phyloP scores from a whole-genome alignment of 2,329 filamentous ascomycete genomes.

The Xylariaceae sp. region DNA sequence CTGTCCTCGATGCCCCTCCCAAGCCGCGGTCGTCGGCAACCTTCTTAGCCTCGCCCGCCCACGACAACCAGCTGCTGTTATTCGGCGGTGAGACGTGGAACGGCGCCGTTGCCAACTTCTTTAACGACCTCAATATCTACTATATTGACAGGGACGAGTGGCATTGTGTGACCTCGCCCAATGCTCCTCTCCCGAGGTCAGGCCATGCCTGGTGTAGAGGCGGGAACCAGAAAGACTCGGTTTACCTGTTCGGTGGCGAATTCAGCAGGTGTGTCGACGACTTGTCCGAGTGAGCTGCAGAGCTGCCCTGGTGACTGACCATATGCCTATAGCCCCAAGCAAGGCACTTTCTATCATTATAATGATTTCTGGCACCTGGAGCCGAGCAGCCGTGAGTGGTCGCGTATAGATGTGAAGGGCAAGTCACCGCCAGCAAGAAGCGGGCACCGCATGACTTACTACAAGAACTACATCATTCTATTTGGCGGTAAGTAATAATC shows the following conservation, averaged over 20 bases:
- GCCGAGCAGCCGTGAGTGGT: conserved; percentile 80
- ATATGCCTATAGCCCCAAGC: conserved; percentile 59
- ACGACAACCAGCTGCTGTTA: conserved; percentile 79
- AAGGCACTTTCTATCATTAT: conserved; percentile 98
- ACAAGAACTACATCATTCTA: conserved; percentile 91
- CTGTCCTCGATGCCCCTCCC: conserved; percentile 61
- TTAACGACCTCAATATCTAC: conserved; percentile 60
- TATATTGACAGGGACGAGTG: conserved; percentile 82
- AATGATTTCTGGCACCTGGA: conserved; percentile 97
- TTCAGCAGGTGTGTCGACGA: conserved; percentile 61
- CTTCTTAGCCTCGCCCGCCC: conserved; percentile 75
- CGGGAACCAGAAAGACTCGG: conserved; percentile 67
- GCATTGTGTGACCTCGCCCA: conserved; percentile 83
- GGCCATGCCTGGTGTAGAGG: conserved; percentile 94
- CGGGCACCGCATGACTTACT: conserved; percentile 93
- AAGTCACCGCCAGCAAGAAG: conserved; percentile 77
- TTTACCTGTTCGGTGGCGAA: conserved; percentile 94
- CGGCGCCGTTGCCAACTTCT: conserved; percentile 71
- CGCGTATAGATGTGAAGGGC: conserved; percentile 71
- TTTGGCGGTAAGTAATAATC: conserved; percentile 60
- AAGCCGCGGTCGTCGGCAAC: conserved; percentile 72
- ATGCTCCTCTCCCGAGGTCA: conserved; percentile 80
- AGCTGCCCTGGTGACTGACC: too few relatives aligned
- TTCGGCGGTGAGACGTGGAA: conserved; percentile 97
- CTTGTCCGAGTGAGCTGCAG: background rate